A percentile compares a stretch with the other conserved stretches of the same genome.
phyloP scores from a whole-genome alignment of 352 stramenopile genomes.

The Globisporangium solare region DNA sequence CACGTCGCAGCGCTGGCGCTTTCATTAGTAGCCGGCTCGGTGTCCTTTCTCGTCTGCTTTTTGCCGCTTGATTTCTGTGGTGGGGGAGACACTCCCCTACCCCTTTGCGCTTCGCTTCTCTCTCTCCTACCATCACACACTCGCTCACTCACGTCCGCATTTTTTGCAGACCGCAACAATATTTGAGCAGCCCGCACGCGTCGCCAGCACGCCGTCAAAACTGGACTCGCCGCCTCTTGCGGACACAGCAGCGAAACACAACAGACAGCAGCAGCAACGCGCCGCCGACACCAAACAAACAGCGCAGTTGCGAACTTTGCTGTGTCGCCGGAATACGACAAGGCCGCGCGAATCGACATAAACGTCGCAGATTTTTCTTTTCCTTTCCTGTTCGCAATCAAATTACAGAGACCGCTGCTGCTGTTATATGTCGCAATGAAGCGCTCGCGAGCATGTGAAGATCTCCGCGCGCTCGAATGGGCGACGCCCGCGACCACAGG shows the following conservation, averaged over 20 bases:
- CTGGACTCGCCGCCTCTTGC: not conserved
- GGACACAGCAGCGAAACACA: not conserved
- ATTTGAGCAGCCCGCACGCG: not conserved
- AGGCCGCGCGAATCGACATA: slow-evolving; percentile 7
- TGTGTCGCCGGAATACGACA: no score
- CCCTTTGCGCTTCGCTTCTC: slow-evolving; percentile 4
- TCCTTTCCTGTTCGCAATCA: not conserved
- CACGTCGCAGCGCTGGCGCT: not conserved
- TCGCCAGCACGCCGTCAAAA: not conserved
- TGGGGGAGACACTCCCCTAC: not conserved
- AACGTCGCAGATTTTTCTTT: no score
- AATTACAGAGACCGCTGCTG: slow-evolving; percentile 3
- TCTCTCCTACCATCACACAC: slow-evolving; percentile 5
- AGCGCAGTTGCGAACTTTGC: no score
- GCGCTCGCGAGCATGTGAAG: slow-evolving; percentile 62
- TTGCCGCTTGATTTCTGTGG: slow-evolving; percentile 16
- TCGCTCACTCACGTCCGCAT: no score
- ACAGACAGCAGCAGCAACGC: not conserved
- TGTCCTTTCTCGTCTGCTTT: slow-evolving; percentile 6
- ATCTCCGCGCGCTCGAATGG: slow-evolving; percentile 52
- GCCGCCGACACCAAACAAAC: not conserved
- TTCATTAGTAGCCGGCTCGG: slow-evolving; percentile 5
- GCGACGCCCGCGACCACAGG: slow-evolving; percentile 16
- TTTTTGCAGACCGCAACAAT: not conserved
- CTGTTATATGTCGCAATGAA: slow-evolving; percentile 36